Evolutionary conservation across 306 rosid genomes (phyloP).

Genomic region (Casuarina cunninghamiana): DNA sequence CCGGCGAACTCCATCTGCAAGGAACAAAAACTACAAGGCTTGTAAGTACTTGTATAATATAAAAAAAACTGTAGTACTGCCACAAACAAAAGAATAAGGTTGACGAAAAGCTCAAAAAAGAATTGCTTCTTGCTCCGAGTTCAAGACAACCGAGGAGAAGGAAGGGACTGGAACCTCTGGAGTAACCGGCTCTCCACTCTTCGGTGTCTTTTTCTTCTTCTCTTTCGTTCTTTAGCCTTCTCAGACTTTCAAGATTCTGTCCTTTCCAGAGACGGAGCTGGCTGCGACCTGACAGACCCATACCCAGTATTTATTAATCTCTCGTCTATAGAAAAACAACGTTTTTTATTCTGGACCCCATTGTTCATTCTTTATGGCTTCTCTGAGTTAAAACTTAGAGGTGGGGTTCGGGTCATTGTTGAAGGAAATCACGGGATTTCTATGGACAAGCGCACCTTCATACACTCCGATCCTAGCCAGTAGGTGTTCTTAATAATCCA

Average conservation of each 20-base stretch:
- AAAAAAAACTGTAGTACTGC: background rate
- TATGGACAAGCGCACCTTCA: conserved; percentile 26
- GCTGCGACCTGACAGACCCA: conserved; percentile 20
- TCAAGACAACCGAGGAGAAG: conserved; percentile 11
- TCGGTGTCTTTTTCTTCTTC: conserved; percentile 35
- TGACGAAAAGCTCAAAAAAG: background rate
- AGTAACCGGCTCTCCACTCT: conserved; percentile 11
- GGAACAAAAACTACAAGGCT: background rate
- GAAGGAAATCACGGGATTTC: conserved; percentile 62
- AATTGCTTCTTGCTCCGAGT: conserved; percentile 7
- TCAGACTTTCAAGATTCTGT: conserved; percentile 13
- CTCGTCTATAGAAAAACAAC: conserved; percentile 4
- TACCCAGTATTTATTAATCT: conserved; percentile 11
- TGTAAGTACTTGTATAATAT: background rate
- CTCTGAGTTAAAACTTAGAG: conserved; percentile 29
- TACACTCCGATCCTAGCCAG: conserved; percentile 28
- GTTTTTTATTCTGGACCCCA: conserved; percentile 19
- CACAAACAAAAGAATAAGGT: background rate
- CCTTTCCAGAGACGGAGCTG: conserved; percentile 25
- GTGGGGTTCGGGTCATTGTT: conserved; percentile 43
- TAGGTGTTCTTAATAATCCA: conserved; percentile 20
- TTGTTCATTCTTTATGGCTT: conserved; percentile 7
- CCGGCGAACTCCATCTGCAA: conserved; percentile 32
- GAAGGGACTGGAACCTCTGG: conserved; percentile 17
- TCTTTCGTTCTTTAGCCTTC: conserved; percentile 39